Conservation (phyloP, 805 yeast species). For the Lachancea sp. region DNA sequence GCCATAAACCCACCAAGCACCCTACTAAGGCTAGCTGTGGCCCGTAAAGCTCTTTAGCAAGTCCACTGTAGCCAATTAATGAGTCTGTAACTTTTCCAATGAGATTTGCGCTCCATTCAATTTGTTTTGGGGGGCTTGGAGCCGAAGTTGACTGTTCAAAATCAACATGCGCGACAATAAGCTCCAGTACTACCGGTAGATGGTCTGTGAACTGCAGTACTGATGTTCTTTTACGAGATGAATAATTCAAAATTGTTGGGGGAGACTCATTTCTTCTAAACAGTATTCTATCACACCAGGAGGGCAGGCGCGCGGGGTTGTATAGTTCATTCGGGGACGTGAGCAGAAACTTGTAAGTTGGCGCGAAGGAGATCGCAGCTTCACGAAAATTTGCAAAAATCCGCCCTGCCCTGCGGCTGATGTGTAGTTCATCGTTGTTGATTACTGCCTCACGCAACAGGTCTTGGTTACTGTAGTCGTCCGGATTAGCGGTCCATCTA, state of each 20-base stretch:
- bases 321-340: slow-evolving; percentile 42
- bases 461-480: slow-evolving; percentile 14
- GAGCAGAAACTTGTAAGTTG: slow-evolving; percentile 66
- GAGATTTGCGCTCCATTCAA: neutral
- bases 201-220: slow-evolving; percentile 63
- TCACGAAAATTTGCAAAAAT: slow-evolving; percentile 63
- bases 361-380: slow-evolving; percentile 57
- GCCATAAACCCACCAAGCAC: slow-evolving; percentile 1
- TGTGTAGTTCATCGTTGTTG: slow-evolving; percentile 35
- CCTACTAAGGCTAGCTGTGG: neutral
- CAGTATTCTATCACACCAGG: slow-evolving; percentile 88
- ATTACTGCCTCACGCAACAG: slow-evolving; percentile 17
- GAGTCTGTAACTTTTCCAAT: slow-evolving; percentile 17
- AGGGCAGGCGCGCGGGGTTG: slow-evolving; percentile 57
- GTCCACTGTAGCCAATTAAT: slow-evolving; percentile 26
- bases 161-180: slow-evolving; percentile 39
- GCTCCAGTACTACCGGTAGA: slow-evolving; percentile 59
- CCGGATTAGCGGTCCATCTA: slow-evolving; percentile 14
- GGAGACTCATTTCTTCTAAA: slow-evolving; percentile 40
- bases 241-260: slow-evolving; percentile 37
- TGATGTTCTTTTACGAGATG: slow-evolving; percentile 36
- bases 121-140: neutral
- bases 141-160: neutral
- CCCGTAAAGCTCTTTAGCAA: slow-evolving; percentile 13
- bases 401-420: slow-evolving; percentile 33